Evolutionary conservation across 1,284 basidiomycete genomes (phyloP).

Genomic region (Microbotryum saponariae): DNA sequence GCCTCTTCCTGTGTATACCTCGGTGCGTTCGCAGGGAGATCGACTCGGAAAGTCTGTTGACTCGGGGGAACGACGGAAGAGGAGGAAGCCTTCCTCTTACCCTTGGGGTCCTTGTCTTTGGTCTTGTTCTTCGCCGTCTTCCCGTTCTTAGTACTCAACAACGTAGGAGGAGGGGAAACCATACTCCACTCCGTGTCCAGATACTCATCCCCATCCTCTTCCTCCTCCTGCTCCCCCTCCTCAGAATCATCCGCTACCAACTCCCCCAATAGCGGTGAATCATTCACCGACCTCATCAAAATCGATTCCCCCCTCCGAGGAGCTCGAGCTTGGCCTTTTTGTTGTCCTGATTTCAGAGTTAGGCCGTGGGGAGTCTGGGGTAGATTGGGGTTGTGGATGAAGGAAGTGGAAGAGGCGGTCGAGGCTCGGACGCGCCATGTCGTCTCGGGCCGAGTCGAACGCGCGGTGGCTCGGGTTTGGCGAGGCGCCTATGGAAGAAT

Average conservation of each 20-base stretch:
- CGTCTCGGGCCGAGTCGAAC: too few relatives aligned
- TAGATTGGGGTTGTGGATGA: slow-evolving; percentile 2
- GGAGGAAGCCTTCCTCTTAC: background rate
- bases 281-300: slow-evolving; percentile 19
- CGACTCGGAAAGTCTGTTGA: slow-evolving; percentile 5
- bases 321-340: background rate
- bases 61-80: slow-evolving; percentile 1
- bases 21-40: slow-evolving; percentile 1
- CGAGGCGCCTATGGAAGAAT: background rate
- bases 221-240: background rate
- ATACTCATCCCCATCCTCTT: slow-evolving; percentile 20
- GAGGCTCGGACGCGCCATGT: background rate
- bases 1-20: background rate
- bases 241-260: slow-evolving; percentile 14
- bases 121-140: background rate
- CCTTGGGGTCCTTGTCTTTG: background rate
- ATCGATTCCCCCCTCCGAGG: slow-evolving; percentile 19
- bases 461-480: background rate
- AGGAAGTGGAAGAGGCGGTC: background rate
- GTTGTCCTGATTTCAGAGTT: background rate
- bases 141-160: background rate
- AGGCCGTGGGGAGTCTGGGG: slow-evolving; percentile 3
- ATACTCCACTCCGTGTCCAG: slow-evolving; percentile 15
- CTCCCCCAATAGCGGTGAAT: slow-evolving; percentile 15
- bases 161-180: slow-evolving; percentile 10